phyloP scores from a whole-genome alignment of 1,284 basidiomycete species.

The Garcileccinum viscosum region DNA sequence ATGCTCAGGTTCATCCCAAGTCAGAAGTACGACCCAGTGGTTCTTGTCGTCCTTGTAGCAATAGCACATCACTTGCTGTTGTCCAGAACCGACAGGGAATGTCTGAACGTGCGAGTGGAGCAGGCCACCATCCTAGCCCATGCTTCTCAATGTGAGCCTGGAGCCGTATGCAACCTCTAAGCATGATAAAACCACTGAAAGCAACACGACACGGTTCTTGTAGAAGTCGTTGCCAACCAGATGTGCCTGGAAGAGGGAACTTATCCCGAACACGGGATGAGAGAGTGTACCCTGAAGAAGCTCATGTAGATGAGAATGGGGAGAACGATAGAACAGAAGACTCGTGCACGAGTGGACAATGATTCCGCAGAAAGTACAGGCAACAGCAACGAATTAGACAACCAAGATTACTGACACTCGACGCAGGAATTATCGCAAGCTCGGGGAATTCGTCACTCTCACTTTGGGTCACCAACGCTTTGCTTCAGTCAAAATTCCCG shows the following conservation, averaged over 20 bases:
- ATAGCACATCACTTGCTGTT: conserved; percentile 99
- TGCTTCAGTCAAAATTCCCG: no score
- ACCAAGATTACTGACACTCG: no score
- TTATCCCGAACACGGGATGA: conserved; percentile 96
- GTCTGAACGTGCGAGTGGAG: conserved; percentile 96
- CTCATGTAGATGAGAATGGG: conserved; percentile 92
- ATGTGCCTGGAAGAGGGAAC: conserved; percentile 98
- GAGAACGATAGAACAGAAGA: conserved; percentile 85
- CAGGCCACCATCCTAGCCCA: conserved; percentile 96
- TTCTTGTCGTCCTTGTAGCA: conserved; percentile 99
- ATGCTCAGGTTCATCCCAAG: conserved; percentile 76
- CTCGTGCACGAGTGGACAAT: no score
- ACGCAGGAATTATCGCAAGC: no score
- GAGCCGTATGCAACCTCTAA: conserved; percentile 91
- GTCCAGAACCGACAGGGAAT: conserved; percentile 89
- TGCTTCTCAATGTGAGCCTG: conserved; percentile 93
- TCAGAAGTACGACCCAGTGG: conserved; percentile 84
- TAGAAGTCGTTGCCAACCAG: conserved; percentile 93
- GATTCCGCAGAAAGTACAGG: no score
- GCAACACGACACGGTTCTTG: conserved; percentile 59
- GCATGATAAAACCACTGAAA: background rate
- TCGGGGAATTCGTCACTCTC: no score
- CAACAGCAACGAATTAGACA: no score
- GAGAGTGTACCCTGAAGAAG: conserved; percentile 95
- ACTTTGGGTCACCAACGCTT: no score